Base-by-base conservation (phyloP, 345 rosid genomes). In the Boechera retrofracta region DNA sequence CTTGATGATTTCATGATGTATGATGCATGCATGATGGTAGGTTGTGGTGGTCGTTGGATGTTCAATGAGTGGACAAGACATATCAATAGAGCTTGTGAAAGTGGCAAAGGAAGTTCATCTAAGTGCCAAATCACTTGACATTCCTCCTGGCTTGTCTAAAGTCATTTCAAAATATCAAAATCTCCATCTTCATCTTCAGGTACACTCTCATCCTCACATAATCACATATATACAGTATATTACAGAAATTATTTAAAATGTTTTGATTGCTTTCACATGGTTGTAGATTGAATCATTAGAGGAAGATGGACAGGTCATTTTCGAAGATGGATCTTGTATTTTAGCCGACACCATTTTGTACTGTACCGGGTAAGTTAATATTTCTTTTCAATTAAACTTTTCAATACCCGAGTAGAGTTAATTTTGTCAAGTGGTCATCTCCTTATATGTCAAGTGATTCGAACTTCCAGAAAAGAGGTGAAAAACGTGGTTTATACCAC, bases 1-100 rank as follows among this genome's bases (percentile, higher is more conserved):
- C 47, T 64, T 8, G 41, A 65, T 64, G 16, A 31, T 38, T 15
- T 18, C 5, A 32, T 64, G 56, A n/a, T 51, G 32, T 29, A 35
- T 67, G 63, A 60, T 29, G 24, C 44, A 26, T 36, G 49, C 24
- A 39, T 6, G 26, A 38, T 55, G 41, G 38, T 67, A 92, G 95
- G 89, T 86, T 2, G 96, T 94, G 38, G 96, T 91, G 66, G 84
- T 91, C 2, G 87, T 94, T 58, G 98, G 94, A 11, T 88, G 83
- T 51, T 88, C 94, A 2, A 59, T 77, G 53, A 91, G 98, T 29
- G 98, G 96, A 28, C 94, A 86, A 80, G 98, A 94, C 76, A 82
- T 91, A 85, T 85, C 96, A 56, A 87, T 91, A 83, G 98, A 91
- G 87, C 86, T 89, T 44, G 87, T 76, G 59, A 76, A 69, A 69